Percentiles rank a stretch among this genome's conserved stretches.
These are phyloP conservation scores for Amanita pseudoporphyria DNA, from an alignment of 768 basidiomycete genomes.

Conservation along the genomic window DNA sequence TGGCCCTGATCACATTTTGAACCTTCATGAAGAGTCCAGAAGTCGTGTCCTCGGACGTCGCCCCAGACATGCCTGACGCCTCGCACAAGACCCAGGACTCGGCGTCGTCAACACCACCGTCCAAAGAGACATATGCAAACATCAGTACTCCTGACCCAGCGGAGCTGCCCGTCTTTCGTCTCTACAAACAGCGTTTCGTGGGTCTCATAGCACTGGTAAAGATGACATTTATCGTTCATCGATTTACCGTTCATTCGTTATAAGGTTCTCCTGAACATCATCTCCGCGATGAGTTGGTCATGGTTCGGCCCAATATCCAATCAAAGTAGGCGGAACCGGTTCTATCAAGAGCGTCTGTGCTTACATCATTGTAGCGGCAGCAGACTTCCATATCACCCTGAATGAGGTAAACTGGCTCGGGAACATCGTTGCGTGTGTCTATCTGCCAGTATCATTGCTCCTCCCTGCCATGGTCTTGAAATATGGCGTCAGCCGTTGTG, in stretches of 20 bases:
- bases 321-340: constrained; percentile 31
- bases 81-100: not conserved
- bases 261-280: constrained; percentile 53
- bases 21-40: too few species aligned
- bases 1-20: too few species aligned
- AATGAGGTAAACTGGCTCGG: constrained; percentile 77
- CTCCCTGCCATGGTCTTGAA: constrained; percentile 48
- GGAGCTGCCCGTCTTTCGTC: constrained; percentile 30
- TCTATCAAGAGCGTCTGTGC: not conserved
- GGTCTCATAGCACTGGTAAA: constrained; percentile 57
- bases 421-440: constrained; percentile 54
- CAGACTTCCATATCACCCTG: constrained; percentile 61
- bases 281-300: constrained; percentile 58
- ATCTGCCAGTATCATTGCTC: constrained; percentile 47
- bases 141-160: not conserved
- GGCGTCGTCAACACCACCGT: not conserved
- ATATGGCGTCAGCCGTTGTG: constrained; percentile 55
- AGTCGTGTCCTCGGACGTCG: too few species aligned
- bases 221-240: not conserved
- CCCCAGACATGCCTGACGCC: too few species aligned
- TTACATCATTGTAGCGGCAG: constrained; percentile 29
- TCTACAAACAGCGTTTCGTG: constrained; percentile 63
- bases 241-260: not conserved
- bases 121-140: not conserved
- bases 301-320: constrained; percentile 85